phyloP scores from a whole-genome alignment of 2,329 filamentous ascomycete genomes.

The Botrytis galanthina region DNA sequence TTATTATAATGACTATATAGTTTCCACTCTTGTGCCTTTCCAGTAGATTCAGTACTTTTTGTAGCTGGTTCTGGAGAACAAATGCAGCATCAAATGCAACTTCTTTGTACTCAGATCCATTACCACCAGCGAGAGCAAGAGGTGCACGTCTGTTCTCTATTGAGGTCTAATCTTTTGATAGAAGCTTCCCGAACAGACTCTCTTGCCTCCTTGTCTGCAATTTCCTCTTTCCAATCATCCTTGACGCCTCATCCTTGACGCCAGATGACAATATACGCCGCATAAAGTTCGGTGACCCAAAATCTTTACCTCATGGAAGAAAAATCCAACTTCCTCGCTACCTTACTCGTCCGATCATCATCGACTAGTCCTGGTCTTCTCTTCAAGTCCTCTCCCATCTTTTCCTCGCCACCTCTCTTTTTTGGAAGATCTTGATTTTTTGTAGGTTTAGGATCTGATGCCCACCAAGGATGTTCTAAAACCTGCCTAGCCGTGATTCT shows the following conservation, averaged over 20 bases:
- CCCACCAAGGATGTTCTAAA: constrained; percentile 84
- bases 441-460: constrained; percentile 76
- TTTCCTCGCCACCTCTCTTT: constrained; percentile 70
- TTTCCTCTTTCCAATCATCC: neutral
- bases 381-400: constrained; percentile 73
- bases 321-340: constrained; percentile 40
- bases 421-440: constrained; percentile 76
- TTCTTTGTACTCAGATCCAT: neutral
- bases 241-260: constrained; percentile 17
- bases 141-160: neutral
- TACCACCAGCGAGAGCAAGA: neutral
- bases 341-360: constrained; percentile 64
- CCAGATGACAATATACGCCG: constrained; percentile 3
- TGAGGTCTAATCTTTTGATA: neutral
- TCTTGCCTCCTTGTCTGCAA: neutral
- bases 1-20: neutral
- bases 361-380: constrained; percentile 63
- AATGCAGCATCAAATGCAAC: neutral
- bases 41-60: neutral
- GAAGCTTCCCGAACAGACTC: neutral
- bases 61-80: neutral
- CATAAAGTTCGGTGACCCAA: neutral
- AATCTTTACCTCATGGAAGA: constrained; percentile 30
- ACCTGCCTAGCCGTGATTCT: constrained; percentile 75
- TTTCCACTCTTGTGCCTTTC: neutral